Evolutionary conservation across 2,329 filamentous ascomycete genomes (phyloP).

Genomic region (Mycogone perniciosa): DNA sequence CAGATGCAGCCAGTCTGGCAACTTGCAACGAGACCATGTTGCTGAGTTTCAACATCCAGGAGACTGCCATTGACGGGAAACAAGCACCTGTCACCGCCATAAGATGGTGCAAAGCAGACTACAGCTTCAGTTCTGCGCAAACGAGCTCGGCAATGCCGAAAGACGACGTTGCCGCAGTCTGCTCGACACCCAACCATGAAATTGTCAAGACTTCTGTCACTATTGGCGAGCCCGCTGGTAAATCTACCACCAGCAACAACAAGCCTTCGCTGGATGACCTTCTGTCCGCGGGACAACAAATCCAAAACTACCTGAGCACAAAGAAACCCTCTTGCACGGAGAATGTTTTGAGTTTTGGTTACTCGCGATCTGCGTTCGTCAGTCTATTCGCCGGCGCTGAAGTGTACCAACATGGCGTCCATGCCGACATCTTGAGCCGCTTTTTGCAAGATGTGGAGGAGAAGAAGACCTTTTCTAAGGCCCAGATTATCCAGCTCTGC

Average conservation of each 20-base stretch:
- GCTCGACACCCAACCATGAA: conserved; percentile 6
- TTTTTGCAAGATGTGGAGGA: conserved; percentile 13
- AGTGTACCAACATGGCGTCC: conserved; percentile 18
- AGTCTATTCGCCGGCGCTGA: conserved; percentile 19
- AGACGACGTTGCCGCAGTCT: conserved; percentile 7
- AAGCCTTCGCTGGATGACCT: conserved; percentile 1
- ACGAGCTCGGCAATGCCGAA: neutral
- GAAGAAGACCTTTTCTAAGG: conserved; percentile 11
- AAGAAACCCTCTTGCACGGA: conserved; percentile 13
- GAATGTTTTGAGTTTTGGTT: conserved; percentile 13
- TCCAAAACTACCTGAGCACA: conserved; percentile 7
- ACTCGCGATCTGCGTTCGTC: conserved; percentile 12
- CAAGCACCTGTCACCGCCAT: neutral
- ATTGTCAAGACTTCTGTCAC: conserved; percentile 1
- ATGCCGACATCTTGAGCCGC: conserved; percentile 12
- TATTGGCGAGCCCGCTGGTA: conserved; percentile 1
- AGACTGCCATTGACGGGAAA: neutral
- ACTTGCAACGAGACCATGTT: conserved; percentile 8
- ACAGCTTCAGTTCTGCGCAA: neutral
- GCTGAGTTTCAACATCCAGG: neutral
- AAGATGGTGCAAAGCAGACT: conserved; percentile 6
- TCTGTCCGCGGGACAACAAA: conserved; percentile 2
- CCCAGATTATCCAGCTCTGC: conserved; percentile 24
- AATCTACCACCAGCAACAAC: neutral
- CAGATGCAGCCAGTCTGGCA: conserved; percentile 1